These are phyloP conservation scores for Magnusiomyces suaveolens DNA, from an alignment of 1,139 yeast species.

Conservation along the genomic window DNA sequence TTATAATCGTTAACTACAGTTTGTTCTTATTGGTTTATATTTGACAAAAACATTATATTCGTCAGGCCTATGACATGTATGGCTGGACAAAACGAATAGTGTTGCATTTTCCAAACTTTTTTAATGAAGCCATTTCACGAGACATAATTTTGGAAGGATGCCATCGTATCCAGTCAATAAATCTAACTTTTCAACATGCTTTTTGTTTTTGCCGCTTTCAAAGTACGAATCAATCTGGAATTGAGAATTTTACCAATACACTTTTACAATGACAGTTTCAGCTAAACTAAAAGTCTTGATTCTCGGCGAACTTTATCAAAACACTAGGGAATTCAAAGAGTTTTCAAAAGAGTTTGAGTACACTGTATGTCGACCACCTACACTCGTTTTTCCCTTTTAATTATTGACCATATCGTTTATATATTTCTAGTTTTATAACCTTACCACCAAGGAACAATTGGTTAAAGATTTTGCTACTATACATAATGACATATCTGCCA, in stretches of 20 bases:
- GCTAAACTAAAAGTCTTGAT: constrained; percentile 15
- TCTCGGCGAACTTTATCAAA: constrained; percentile 13
- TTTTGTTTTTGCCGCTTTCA: too few relatives aligned
- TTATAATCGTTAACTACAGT: too few relatives aligned
- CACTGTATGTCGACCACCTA: background rate
- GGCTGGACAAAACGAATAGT: too few relatives aligned
- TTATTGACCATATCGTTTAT: background rate
- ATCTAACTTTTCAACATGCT: too few relatives aligned
- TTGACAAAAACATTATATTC: too few relatives aligned
- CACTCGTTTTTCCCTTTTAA: background rate
- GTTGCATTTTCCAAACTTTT: too few relatives aligned
- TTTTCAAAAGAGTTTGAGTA: constrained; percentile 6
- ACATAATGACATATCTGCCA: constrained; percentile 17
- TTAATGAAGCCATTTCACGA: too few relatives aligned
- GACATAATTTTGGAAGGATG: too few relatives aligned
- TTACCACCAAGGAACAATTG: constrained; percentile 17
- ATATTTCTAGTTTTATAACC: constrained; percentile 10
- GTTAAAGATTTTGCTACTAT: constrained; percentile 16
- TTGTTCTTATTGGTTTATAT: too few relatives aligned
- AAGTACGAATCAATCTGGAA: background rate
- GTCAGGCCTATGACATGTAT: too few relatives aligned
- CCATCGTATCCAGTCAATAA: too few relatives aligned
- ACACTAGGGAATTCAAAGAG: constrained; percentile 9
- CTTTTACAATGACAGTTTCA: background rate
- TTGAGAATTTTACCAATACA: background rate